Conservation (phyloP, 2,329 filamentous ascomycete genomes). For the Achaetomium macrosporum region DNA sequence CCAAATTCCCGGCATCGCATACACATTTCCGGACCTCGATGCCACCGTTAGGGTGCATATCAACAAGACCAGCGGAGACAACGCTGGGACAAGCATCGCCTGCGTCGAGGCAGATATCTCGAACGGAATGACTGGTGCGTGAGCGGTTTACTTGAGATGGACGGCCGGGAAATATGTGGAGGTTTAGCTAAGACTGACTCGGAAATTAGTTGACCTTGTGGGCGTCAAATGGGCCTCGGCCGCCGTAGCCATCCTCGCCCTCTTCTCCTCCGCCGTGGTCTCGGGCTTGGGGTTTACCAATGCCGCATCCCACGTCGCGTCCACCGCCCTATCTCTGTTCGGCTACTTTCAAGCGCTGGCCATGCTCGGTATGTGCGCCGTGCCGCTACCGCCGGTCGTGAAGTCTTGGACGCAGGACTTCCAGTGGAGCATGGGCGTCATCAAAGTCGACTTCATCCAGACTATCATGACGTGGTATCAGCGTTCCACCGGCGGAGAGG, state of each 20-base stretch:
- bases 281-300: slow-evolving; percentile 81
- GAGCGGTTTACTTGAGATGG: not conserved
- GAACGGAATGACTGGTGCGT: slow-evolving; percentile 63
- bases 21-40: slow-evolving; percentile 76
- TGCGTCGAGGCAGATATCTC: slow-evolving; percentile 76
- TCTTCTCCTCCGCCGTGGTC: slow-evolving; percentile 73
- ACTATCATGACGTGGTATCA: slow-evolving; percentile 83
- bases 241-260: slow-evolving; percentile 67
- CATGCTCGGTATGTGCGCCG: slow-evolving; percentile 70
- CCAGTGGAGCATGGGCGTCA: slow-evolving; percentile 88
- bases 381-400: slow-evolving; percentile 72
- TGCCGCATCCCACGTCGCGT: slow-evolving; percentile 78
- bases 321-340: slow-evolving; percentile 77
- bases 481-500: slow-evolving; percentile 72
- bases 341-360: slow-evolving; percentile 84
- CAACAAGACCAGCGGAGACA: slow-evolving; percentile 50
- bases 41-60: slow-evolving; percentile 70
- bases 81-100: slow-evolving; percentile 54
- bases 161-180: too few species aligned
- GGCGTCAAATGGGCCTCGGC: slow-evolving; percentile 77
- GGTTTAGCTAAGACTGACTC: slow-evolving; percentile 3
- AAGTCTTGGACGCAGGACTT: slow-evolving; percentile 87
- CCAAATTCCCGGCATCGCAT: slow-evolving; percentile 70
- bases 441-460: slow-evolving; percentile 72
- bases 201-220: slow-evolving; percentile 58